Evolutionary conservation across 106 monocot genomes (phyloP).

Genomic region (Dendrobium chrysotoxum): DNA sequence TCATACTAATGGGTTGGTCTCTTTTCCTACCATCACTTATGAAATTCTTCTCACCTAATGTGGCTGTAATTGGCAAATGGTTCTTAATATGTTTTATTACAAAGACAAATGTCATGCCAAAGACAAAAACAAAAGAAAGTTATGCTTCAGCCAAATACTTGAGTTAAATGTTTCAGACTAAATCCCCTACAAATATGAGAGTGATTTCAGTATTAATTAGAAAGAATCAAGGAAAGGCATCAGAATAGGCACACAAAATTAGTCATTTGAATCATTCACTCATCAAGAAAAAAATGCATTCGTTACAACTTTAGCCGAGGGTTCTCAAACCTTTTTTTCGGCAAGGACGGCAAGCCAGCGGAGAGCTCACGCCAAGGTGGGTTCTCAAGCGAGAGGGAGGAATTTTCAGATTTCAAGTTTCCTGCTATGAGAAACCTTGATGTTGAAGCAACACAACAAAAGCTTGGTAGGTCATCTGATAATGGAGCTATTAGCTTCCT

Average conservation of each 20-base stretch:
- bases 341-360: too few relatives aligned
- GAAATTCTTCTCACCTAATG: too few relatives aligned
- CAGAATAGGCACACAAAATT: too few relatives aligned
- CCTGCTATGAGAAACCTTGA: slow-evolving; percentile 39
- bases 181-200: background rate
- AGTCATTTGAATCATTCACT: too few relatives aligned
- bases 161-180: background rate
- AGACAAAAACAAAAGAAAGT: background rate
- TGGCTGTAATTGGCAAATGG: too few relatives aligned
- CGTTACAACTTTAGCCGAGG: too few relatives aligned
- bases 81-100: background rate
- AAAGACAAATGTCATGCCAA: background rate
- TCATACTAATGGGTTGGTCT: too few relatives aligned
- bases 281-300: too few relatives aligned
- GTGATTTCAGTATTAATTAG: background rate
- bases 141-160: background rate
- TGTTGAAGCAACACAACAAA: slow-evolving; percentile 37
- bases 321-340: too few relatives aligned
- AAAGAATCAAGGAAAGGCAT: background rate
- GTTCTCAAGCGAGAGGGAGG: too few relatives aligned
- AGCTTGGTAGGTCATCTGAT: slow-evolving; percentile 21
- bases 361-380: too few relatives aligned
- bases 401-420: slow-evolving; percentile 39
- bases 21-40: too few relatives aligned
- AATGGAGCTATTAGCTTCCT: slow-evolving; percentile 22